Evolutionary conservation across 768 basidiomycete genomes (phyloP), one percentile per base, ranked within the genome.

Genomic region (Pleurotus pulmonarius): DNA sequence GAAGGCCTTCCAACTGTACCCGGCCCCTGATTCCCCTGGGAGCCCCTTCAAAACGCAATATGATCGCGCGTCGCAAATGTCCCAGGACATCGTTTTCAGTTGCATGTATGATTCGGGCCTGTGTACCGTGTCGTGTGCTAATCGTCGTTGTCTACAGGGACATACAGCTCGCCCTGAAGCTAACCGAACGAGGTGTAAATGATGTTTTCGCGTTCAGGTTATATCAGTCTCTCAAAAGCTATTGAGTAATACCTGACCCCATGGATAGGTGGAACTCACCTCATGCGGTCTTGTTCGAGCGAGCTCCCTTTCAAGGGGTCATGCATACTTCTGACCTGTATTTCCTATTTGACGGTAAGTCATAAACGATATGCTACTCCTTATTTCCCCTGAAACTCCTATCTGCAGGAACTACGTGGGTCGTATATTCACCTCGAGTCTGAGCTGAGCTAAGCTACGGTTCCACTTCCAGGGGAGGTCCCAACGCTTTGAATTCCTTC

Each of bases 291-390:
- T 18, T 74, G 5, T 74, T 64, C 55, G 67, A 73, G 37, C 61
- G 61, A 13, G 65, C 58, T 20, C 74, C 75, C 0, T 78, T 66
- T 51, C 58, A 67, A 49, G 77, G 76, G 11, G 73, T 72, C 1
- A 73, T 71, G 66, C 76, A 77, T 58, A 76, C 75, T 0, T 75
- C 74, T 2, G 77, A 78, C 61, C 56, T 78, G 5, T 77, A 74
- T 51, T 77, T 67, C 54, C 59, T 77, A 11, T 77, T 78, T 46
- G 69, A 74, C 56, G 77, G 76, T 71, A 59, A 59, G 69, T 46
- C 9, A n/a, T 18, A 38, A 18, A 46, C 13, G 2, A 20, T 16
- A 18, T 15, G 20, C 3, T 49, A 56, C 45, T 13, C 43, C 38
- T 15, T 18, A 1, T 41, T 6, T 24, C 8, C 4, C 2, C n/a